Evolutionary conservation across 306 rosid genomes (phyloP), one percentile per base, ranked within the genome.

Genomic region (Acacia acuminata): DNA sequence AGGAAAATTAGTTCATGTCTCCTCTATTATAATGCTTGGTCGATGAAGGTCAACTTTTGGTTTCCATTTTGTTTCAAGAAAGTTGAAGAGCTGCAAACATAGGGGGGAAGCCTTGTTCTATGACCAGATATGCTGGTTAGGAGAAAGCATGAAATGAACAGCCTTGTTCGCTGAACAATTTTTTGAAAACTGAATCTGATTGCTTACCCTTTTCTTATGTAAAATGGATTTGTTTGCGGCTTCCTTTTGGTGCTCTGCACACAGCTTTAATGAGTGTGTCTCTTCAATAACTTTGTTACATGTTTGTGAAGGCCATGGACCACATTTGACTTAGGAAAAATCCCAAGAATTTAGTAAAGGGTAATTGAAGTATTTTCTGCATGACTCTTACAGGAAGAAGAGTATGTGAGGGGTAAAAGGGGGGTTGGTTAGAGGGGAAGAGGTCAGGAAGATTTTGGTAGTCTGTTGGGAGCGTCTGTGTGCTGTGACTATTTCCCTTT

Each of bases 11-110:
- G 27, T 53, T 7, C 19, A 55, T 69, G 8, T 70, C 65, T 24
- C 58, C 45, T 70, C 58, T 63, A 51, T 77, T 25, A 71, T 20
- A 47, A 14, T 56, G 11, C 42, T 50, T 81, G 66, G 58, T 74
- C 34, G 30, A 48, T 20, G 13, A 14, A 16, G 15, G 13, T 9
- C 32, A 24, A 19, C 36, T 17, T 34, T 34, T 64, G 0, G 32
- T 63, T 56, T 58, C 22, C 16, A 22, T 58, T 22, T 58, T 24
- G 32, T 58, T 0, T 58, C 15, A 58, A 22, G 15, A 9, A n/a
- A 58, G 65, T 58, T 58, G 32, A 5, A 58, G 73, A 63, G 16
- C 48, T 34, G 34, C n/a, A 24, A 50, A 50, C 15, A 30, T 27
- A 13, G n/a, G 19, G 48, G 32, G 34, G 32, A 30, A 47, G 24